These are phyloP conservation scores for Venturiaceae sp. DNA, from an alignment of 2,329 filamentous ascomycete species.

Conservation along the genomic window DNA sequence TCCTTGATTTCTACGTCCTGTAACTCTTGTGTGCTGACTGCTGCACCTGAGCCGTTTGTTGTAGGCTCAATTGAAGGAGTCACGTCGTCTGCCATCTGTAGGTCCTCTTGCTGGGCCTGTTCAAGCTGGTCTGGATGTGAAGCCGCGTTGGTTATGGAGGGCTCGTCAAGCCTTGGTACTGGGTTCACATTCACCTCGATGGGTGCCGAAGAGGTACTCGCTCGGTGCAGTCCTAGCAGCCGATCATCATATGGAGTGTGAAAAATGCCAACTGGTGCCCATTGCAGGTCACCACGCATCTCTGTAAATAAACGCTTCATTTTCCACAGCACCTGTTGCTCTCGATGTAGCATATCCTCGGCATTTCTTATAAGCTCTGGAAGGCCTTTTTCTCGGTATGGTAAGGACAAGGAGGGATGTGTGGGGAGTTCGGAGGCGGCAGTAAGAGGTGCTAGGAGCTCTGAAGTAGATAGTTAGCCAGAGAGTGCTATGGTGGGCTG, in stretches of 20 bases:
- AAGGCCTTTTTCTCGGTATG: conserved; percentile 65
- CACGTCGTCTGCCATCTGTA: background rate
- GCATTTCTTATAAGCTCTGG: conserved; percentile 62
- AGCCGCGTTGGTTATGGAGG: background rate
- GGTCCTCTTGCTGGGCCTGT: background rate
- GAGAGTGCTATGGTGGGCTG: conserved; percentile 1
- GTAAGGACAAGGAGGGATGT: conserved; percentile 64
- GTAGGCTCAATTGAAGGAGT: background rate
- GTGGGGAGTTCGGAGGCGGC: conserved; percentile 63
- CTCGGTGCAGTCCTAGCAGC: conserved; percentile 25
- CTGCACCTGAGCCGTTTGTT: background rate
- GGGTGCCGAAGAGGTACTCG: background rate
- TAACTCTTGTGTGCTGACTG: background rate
- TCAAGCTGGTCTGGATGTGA: background rate
- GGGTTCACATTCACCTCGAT: background rate
- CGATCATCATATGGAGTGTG: conserved; percentile 40
- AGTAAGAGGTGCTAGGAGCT: conserved; percentile 65
- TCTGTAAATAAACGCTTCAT: conserved; percentile 65
- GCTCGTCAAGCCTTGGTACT: background rate
- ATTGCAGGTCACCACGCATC: conserved; percentile 65
- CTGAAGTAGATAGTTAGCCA: conserved; percentile 32
- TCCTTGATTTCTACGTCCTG: background rate
- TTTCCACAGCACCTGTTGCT: conserved; percentile 62
- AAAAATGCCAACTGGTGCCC: conserved; percentile 45
- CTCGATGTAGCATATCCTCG: conserved; percentile 62